Evolutionary conservation across 345 rosid species (phyloP), one percentile per base, ranked within the genome.

Genomic region (Combretum micranthum): DNA sequence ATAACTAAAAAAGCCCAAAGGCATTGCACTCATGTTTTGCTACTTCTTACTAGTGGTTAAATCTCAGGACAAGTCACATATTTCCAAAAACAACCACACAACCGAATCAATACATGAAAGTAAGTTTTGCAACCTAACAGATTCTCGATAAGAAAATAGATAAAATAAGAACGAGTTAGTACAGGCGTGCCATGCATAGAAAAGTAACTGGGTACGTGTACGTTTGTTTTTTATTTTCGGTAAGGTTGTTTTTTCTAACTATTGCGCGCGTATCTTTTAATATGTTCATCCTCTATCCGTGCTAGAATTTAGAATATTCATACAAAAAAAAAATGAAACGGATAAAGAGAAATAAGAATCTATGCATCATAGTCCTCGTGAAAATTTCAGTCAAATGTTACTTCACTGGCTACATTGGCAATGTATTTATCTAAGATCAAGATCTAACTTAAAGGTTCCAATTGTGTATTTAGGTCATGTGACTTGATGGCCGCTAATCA

Each of bases 141-240:
- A 11, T 20, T 3, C 9, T 13, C 15, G 4, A 53, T 32, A 14
- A 17, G 15, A 22, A 55, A 21, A 50, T 4, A 44, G 19, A 47
- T 45, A 20, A 9, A 54, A 1, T 11, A 16, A 20, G 59, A 22
- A 20, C 59, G 48, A 44, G 55, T 69, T 50, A 52, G 69, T 59
- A 42, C 16, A 20, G 57, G 66, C 76, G 63, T 58, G 74, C 63
- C 58, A 17, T 58, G 22, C 57, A 17, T n/a, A 54, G 14, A 19
- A n/a, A 53, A 32, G 14, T 13, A 11, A 53, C 21, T 37, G 15
- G 45, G 44, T 7, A 15, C 68, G 52, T 67, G 58, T 42, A 47
- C 42, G 64, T 64, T 71, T 72, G 69, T 47, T 52, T n/a, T 14
- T 23, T 71, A 71, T 56, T 69, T 69, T 69, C 71, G 53, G 63